Evolutionary conservation across 345 rosid species (phyloP).

Genomic region (Iberis pinnata): DNA sequence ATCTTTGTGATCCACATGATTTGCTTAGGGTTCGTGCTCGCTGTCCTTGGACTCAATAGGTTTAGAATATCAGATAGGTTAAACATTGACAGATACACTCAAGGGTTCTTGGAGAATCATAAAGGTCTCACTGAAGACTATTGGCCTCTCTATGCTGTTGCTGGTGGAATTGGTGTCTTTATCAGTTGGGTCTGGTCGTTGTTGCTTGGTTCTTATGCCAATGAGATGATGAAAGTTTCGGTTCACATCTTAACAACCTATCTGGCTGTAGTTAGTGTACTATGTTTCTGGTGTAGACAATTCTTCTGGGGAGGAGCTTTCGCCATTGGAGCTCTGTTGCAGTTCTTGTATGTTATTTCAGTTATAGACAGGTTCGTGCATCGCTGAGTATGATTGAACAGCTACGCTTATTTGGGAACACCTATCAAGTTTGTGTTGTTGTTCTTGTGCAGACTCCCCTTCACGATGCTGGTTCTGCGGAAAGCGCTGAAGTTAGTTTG

Average conservation of each 20-base stretch:
- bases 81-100: slow-evolving; percentile 56
- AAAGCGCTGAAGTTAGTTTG: slow-evolving; percentile 83
- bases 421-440: slow-evolving; percentile 8
- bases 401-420: slow-evolving; percentile 3
- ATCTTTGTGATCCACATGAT: slow-evolving; percentile 65
- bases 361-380: slow-evolving; percentile 77
- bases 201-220: slow-evolving; percentile 66
- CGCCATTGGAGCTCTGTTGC: slow-evolving; percentile 69
- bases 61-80: slow-evolving; percentile 67
- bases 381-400: not conserved
- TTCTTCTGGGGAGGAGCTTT: slow-evolving; percentile 80
- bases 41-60: slow-evolving; percentile 65
- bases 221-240: slow-evolving; percentile 77
- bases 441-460: slow-evolving; percentile 63
- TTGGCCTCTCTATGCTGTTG: slow-evolving; percentile 87
- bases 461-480: slow-evolving; percentile 76
- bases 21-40: slow-evolving; percentile 52
- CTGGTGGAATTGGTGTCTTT: slow-evolving; percentile 63
- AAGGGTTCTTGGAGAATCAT: slow-evolving; percentile 34
- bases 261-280: slow-evolving; percentile 80
- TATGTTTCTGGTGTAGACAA: slow-evolving; percentile 81
- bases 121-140: slow-evolving; percentile 65
- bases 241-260: slow-evolving; percentile 90
- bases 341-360: slow-evolving; percentile 92
- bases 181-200: slow-evolving; percentile 79